These are phyloP conservation scores for Phytopythium montanum DNA, from an alignment of 352 stramenopile species.

Conservation along the genomic window DNA sequence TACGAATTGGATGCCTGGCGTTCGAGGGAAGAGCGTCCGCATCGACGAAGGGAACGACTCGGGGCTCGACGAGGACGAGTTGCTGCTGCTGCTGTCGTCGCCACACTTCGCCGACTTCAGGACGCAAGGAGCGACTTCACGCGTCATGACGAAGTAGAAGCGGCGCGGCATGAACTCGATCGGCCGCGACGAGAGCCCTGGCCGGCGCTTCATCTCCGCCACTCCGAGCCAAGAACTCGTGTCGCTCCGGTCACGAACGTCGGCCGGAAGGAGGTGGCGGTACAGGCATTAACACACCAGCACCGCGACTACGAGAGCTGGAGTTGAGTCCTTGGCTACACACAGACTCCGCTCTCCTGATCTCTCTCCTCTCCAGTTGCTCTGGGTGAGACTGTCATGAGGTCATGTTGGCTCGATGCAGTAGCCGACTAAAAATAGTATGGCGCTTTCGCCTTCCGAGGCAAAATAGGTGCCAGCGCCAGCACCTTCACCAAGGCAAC, in stretches of 20 bases:
- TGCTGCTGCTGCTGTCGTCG: not conserved
- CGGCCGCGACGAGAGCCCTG: slow-evolving; percentile 24
- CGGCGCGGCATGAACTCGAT: slow-evolving; percentile 55
- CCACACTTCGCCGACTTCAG: slow-evolving; percentile 4
- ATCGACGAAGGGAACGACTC: slow-evolving; percentile 3
- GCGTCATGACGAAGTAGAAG: slow-evolving; percentile 56
- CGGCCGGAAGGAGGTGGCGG: not conserved
- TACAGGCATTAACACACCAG: not conserved
- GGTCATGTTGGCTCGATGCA: not conserved
- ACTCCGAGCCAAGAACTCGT: not conserved
- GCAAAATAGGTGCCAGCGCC: not conserved
- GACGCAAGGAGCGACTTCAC: slow-evolving; percentile 23
- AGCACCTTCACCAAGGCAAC: not conserved
- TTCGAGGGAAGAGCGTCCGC: slow-evolving; percentile 20
- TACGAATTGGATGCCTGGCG: slow-evolving; percentile 39
- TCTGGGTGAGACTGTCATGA: not conserved
- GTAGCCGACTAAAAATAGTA: not conserved
- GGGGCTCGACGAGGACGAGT: not conserved
- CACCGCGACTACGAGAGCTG: not conserved
- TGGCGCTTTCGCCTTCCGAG: not conserved
- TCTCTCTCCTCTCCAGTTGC: no score
- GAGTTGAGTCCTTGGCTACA: not conserved
- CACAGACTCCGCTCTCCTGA: not conserved
- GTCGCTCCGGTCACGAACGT: not conserved
- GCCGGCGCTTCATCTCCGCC: slow-evolving; percentile 42